Conservation (phyloP, 345 rosid species). For the Linum tenue region DNA sequence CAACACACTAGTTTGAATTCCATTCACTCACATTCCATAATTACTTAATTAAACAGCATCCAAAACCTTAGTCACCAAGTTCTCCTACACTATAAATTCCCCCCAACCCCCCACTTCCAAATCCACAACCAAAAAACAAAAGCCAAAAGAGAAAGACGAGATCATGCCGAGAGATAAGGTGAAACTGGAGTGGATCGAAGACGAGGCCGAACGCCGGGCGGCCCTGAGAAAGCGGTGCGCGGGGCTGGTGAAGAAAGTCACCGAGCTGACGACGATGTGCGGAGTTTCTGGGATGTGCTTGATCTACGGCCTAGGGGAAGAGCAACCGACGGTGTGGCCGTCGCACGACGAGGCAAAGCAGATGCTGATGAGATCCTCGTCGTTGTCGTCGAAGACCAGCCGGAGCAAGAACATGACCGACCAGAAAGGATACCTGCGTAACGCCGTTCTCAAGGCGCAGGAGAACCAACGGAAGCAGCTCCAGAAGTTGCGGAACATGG, state of each 20-base stretch:
- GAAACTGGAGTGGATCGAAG: constrained; percentile 31
- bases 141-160: neutral
- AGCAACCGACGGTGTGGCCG: constrained; percentile 34
- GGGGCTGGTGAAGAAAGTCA: constrained; percentile 41
- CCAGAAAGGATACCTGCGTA: constrained; percentile 25
- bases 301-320: constrained; percentile 29
- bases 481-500: too few species aligned
- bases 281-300: constrained; percentile 28
- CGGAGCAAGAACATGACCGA: constrained; percentile 22
- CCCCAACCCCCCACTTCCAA: too few species aligned
- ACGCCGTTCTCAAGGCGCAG: constrained; percentile 16
- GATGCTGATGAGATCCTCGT: constrained; percentile 14
- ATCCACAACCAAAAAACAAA: neutral
- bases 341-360: constrained; percentile 10
- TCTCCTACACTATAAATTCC: too few species aligned
- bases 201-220: constrained; percentile 29
- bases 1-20: too few species aligned
- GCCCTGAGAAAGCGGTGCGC: constrained; percentile 36
- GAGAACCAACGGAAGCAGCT: constrained; percentile 1
- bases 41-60: too few species aligned
- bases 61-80: too few species aligned
- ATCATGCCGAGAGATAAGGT: constrained; percentile 26
- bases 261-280: constrained; percentile 33
- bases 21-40: too few species aligned
- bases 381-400: constrained; percentile 18